Percentiles rank a stretch among this genome's conserved stretches.
These are phyloP conservation scores for Termitomyces sp. DNA, from an alignment of 768 basidiomycete species.

Conservation along the genomic window DNA sequence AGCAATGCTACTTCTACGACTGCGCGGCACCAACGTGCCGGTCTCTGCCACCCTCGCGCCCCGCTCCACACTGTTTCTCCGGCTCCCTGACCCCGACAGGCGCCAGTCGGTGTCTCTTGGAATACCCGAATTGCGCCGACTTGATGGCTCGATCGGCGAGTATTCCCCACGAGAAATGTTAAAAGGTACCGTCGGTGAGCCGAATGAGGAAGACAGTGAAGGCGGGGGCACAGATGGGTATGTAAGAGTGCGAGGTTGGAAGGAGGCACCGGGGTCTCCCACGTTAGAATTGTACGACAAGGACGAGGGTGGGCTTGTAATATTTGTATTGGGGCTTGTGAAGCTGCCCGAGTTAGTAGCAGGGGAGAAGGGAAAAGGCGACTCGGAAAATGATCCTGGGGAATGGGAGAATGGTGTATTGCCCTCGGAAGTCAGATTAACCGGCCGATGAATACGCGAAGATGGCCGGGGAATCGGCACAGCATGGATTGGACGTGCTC, in stretches of 20 bases:
- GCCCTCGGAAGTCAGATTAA: constrained; percentile 39
- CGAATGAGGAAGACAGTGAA: constrained; percentile 73
- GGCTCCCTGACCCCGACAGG: constrained; percentile 33
- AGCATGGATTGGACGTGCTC: constrained; percentile 37
- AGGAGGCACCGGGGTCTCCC: constrained; percentile 20
- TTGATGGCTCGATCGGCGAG: constrained; percentile 47
- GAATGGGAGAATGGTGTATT: constrained; percentile 65
- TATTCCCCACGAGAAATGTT: constrained; percentile 43
- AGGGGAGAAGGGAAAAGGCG: constrained; percentile 66
- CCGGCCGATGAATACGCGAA: constrained; percentile 56
- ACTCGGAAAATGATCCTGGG: constrained; percentile 55
- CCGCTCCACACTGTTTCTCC: constrained; percentile 55
- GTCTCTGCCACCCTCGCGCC: constrained; percentile 70
- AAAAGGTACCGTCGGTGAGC: constrained; percentile 55
- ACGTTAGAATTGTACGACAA: constrained; percentile 43
- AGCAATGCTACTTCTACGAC: constrained; percentile 38
- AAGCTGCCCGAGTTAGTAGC: constrained; percentile 47
- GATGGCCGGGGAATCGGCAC: constrained; percentile 76
- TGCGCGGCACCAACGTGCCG: constrained; percentile 47
- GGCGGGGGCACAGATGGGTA: constrained; percentile 86
- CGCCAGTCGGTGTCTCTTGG: constrained; percentile 30
- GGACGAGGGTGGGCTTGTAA: constrained; percentile 74
- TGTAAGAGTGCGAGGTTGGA: constrained; percentile 41
- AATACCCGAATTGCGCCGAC: constrained; percentile 46
- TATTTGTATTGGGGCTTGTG: constrained; percentile 52